phyloP scores from a whole-genome alignment of 2,329 filamentous ascomycete species.

The Tricladium varicosporioides region DNA sequence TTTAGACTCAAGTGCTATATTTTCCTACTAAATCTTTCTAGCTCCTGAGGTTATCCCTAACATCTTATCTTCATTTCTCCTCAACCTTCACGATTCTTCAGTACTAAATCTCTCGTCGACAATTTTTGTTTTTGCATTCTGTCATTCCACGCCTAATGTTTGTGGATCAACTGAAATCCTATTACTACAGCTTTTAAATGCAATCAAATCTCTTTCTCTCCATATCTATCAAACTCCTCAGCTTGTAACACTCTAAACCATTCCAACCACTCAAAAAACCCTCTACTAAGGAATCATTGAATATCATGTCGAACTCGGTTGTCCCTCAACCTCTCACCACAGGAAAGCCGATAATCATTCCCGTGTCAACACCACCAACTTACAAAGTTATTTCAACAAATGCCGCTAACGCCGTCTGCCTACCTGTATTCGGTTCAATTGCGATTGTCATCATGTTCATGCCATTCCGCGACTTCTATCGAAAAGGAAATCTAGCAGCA shows the following conservation, averaged over 20 bases:
- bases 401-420: constrained; percentile 34
- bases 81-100: neutral
- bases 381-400: neutral
- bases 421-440: constrained; percentile 49
- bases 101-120: neutral
- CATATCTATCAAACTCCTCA: neutral
- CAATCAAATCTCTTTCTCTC: neutral
- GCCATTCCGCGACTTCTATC: constrained; percentile 58
- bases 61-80: neutral
- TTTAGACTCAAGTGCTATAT: neutral
- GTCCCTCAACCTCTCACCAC: neutral
- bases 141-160: neutral
- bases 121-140: neutral
- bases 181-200: neutral
- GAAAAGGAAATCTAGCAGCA: constrained; percentile 59
- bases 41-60: neutral
- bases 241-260: neutral
- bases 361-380: neutral
- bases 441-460: constrained; percentile 52
- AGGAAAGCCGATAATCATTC: neutral
- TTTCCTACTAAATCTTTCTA: neutral
- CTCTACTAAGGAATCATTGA: neutral
- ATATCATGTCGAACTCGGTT: neutral
- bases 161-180: neutral
- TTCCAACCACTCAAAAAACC: too few species aligned